phyloP scores from a whole-genome alignment of 805 yeast genomes.

The Schizosaccharomyces pombe region DNA sequence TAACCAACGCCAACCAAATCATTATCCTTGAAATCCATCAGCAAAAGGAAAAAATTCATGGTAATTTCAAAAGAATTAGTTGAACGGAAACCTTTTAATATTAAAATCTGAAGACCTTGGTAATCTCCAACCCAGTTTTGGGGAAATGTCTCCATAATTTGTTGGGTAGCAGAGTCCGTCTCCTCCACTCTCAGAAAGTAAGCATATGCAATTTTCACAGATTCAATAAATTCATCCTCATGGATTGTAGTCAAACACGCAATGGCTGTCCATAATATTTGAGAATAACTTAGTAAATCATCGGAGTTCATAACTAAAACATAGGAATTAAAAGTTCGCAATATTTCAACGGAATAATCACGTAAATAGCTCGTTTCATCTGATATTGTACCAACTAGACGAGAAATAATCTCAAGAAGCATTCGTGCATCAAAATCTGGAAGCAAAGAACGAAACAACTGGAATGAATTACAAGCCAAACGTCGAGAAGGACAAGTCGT shows the following conservation, averaged over 20 bases:
- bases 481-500: slow-evolving; percentile 94
- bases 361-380: slow-evolving; percentile 79
- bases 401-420: slow-evolving; percentile 81
- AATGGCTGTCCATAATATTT: slow-evolving; percentile 81
- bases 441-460: slow-evolving; percentile 65
- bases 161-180: slow-evolving; percentile 64
- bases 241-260: slow-evolving; percentile 78
- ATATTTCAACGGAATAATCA: slow-evolving; percentile 88
- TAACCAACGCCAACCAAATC: slow-evolving; percentile 55
- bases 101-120: slow-evolving; percentile 61
- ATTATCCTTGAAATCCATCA: slow-evolving; percentile 43
- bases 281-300: slow-evolving; percentile 68
- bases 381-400: slow-evolving; percentile 77
- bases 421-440: slow-evolving; percentile 62
- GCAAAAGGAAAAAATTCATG: slow-evolving; percentile 43
- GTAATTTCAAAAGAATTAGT: slow-evolving; percentile 59
- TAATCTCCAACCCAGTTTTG: slow-evolving; percentile 88
- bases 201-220: slow-evolving; percentile 37
- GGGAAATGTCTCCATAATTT: slow-evolving; percentile 71
- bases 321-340: slow-evolving; percentile 85
- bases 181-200: slow-evolving; percentile 67
- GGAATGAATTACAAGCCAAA: slow-evolving; percentile 89
- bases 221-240: slow-evolving; percentile 81
- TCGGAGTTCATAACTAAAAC: slow-evolving; percentile 65
- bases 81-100: slow-evolving; percentile 66